A percentile compares a stretch with the other conserved stretches of the same genome.
Evolutionary conservation across 805 yeast genomes (phyloP).

Genomic region (Zygotorulaspora florentina): DNA sequence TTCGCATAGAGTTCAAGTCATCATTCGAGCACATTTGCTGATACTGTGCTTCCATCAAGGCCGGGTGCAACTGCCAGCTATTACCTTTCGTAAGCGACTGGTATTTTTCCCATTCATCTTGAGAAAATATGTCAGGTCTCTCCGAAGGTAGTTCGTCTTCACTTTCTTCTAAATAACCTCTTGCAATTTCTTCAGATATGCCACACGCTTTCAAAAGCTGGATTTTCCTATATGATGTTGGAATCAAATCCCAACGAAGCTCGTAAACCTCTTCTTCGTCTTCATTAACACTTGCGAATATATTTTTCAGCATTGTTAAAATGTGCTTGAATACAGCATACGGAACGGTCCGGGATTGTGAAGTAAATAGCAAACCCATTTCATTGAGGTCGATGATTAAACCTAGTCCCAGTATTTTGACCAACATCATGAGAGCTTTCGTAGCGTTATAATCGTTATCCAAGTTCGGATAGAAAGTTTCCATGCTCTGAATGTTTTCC

Average conservation of each 20-base stretch:
- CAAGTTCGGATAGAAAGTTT: slow-evolving; percentile 21
- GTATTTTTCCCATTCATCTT: slow-evolving; percentile 34
- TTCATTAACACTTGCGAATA: slow-evolving; percentile 38
- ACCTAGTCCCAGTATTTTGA: slow-evolving; percentile 23
- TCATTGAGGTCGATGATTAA: slow-evolving; percentile 22
- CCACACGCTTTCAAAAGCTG: slow-evolving; percentile 28
- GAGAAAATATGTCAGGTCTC: slow-evolving; percentile 27
- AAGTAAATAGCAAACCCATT: slow-evolving; percentile 23
- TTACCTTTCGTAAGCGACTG: slow-evolving; percentile 15
- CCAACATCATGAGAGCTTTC: slow-evolving; percentile 19
- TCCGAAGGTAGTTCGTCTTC: slow-evolving; percentile 34
- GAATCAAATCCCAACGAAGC: slow-evolving; percentile 31
- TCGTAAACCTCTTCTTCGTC: slow-evolving; percentile 31
- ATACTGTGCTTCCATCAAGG: slow-evolving; percentile 39
- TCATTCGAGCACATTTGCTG: slow-evolving; percentile 35
- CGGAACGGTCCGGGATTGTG: slow-evolving; percentile 32
- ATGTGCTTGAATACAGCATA: slow-evolving; percentile 43
- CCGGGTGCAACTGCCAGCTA: slow-evolving; percentile 25
- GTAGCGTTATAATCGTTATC: slow-evolving; percentile 26
- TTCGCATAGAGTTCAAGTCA: slow-evolving; percentile 40
- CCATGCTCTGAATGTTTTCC: slow-evolving; percentile 27
- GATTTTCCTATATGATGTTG: slow-evolving; percentile 24
- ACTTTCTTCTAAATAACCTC: slow-evolving; percentile 28
- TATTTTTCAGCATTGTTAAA: slow-evolving; percentile 41
- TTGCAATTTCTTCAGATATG: slow-evolving; percentile 31